Evolutionary conservation across 106 monocot genomes (phyloP).

Genomic region (Apostasia shenzhenica): DNA sequence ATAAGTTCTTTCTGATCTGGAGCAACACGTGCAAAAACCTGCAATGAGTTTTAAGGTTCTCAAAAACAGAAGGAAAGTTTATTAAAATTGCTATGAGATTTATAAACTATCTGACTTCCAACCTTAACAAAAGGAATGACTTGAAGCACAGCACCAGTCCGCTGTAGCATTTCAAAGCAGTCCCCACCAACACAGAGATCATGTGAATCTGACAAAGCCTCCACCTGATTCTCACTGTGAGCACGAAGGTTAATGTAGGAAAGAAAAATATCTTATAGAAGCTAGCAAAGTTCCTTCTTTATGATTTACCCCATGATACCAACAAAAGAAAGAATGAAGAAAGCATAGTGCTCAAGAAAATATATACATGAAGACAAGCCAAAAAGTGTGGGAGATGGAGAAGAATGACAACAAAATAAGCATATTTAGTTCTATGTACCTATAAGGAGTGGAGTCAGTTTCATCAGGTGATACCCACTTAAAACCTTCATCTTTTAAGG

Average conservation of each 20-base stretch:
- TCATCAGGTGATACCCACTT: conserved; percentile 96
- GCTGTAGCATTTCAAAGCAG: conserved; percentile 90
- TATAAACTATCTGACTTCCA: conserved; percentile 2
- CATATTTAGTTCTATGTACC: conserved; percentile 18
- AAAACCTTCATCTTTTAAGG: conserved; percentile 32
- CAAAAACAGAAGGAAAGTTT: neutral
- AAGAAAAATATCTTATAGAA: neutral
- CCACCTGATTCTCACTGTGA: conserved; percentile 67
- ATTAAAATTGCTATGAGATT: neutral
- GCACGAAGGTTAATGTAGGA: neutral
- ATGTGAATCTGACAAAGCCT: conserved; percentile 68
- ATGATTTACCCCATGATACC: no score
- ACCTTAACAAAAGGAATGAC: conserved; percentile 98
- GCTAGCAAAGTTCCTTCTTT: neutral
- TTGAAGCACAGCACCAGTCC: conserved; percentile 59
- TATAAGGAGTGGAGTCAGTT: conserved; percentile 52
- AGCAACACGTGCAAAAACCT: conserved; percentile 98
- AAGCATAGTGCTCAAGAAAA: neutral
- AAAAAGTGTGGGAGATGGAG: neutral
- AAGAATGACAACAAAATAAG: neutral
- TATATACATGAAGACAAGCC: neutral
- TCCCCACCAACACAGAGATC: conserved; percentile 98
- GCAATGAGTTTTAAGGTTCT: conserved; percentile 2
- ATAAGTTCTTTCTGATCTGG: conserved; percentile 99
- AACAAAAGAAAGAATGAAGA: neutral